Base-by-base conservation (phyloP, 2,329 filamentous ascomycete species). In the Magnaporthiopsis rhizophila region DNA sequence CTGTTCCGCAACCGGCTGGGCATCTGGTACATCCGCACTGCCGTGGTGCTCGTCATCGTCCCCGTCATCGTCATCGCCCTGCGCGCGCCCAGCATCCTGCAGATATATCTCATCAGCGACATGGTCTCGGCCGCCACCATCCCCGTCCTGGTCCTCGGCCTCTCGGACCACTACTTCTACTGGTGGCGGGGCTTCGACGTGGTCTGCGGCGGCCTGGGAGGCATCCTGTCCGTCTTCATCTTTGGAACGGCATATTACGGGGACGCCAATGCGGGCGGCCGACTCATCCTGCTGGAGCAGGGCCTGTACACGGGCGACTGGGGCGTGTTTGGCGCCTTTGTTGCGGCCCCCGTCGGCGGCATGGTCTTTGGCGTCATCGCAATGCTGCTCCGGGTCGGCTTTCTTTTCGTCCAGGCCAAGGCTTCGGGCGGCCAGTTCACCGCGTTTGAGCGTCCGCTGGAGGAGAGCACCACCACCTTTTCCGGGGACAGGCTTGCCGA, bases 181-280 rank as follows among this genome's bases (percentile, higher is more conserved):
- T 92, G 85, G 80, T 91, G 90, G 87, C 85, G 87, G 58, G 91
- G 91, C 21, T 90, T 91, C 70, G 91, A 95, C 75, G 89, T 94
- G 34, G 85, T 95, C 21, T 82, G 89, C 36, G 91, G 90, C 64
- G 89, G 90, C 0, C 80, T 94, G 0, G 91, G 91, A 12, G 91
- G 91, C 24, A 86, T 95, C 63, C 74, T 95, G 28, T 88, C 88
- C 13, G 89, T 95, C 67, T 95, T 93, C 78, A 81, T 94, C 70
- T 95, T 93, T 69, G 91, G 91, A 5, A 80, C 88, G 18, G 83
- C 92, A 66, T 95, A 93, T 79, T 93, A 90, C 72, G 89, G 87
- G 60, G 82, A 86, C 71, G 86, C 84, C 1, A 72, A 80, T 63
- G 71, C 81, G 8, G 91, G 89, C 6, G 88, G 82, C 1, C 80